Evolutionary conservation across 495 filamentous ascomycete species (phyloP), one percentile per base, ranked within the genome.

Genomic region (Aspergillus bertholletiae): DNA sequence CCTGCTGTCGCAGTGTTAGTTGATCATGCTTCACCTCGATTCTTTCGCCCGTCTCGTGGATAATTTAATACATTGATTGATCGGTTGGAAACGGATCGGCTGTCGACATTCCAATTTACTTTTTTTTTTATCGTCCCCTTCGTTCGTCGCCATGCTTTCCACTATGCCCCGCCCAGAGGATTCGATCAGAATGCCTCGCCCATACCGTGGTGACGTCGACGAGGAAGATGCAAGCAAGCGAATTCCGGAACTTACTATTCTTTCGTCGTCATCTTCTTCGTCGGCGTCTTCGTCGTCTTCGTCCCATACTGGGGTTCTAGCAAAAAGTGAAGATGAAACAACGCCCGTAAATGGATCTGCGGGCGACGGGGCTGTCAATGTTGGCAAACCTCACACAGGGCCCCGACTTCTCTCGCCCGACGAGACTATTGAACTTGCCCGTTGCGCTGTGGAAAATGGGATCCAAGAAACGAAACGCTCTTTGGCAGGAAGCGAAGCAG

Each of bases 391-490:
- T 50, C 34, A 57, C 18, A 48, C 61, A 24, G 68, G 59, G 4
- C 51, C 64, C 18, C 69, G 68, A 53, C 27, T 65, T 27, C 63
- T 77, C 22, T 62, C 67, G 1, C 67, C 56, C 0, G 75, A 79
- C 28, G 78, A 82, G 53, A 79, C 75, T 1, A 70, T 81, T 44
- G 76, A 79, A 24, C 73, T 89, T 22, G 85, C 84, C 41, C 77
- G 79, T 34, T 78, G 84, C 34, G 82, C 84, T 3, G 87, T 90
- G 69, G 80, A 85, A 45, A 79, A 74, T 64, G 87, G 86, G 5
- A 78, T 85, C 18, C 77, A 84, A 59, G 86, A 88, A 57, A 86
- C 84, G 37, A 84, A 87, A 63, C 83, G 80, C 23, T 84, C 87
- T 53, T 76, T 84, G 20, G 83, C 85, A 35, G 86, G 86, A 50